These are phyloP conservation scores for Rubroshorea leprosula DNA, from an alignment of 345 rosid genomes.

Conservation along the genomic window DNA sequence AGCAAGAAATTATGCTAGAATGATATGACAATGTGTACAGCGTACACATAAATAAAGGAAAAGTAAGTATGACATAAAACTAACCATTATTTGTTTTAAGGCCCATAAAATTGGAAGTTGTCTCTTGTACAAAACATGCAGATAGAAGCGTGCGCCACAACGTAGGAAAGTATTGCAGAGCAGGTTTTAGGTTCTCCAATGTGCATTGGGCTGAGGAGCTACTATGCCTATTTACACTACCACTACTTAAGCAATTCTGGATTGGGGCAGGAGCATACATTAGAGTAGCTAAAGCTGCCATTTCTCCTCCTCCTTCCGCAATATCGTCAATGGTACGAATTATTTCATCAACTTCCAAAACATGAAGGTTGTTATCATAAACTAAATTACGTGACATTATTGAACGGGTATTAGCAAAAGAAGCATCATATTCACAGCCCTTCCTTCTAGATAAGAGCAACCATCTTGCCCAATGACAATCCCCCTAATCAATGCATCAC, in stretches of 20 bases:
- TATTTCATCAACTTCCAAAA: slow-evolving; percentile 52
- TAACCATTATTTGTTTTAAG: slow-evolving; percentile 61
- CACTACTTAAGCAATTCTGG: slow-evolving; percentile 67
- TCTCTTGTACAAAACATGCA: slow-evolving; percentile 68
- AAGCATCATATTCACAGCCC: slow-evolving; percentile 90
- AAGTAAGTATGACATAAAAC: slow-evolving; percentile 16
- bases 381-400: slow-evolving; percentile 48
- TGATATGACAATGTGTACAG: slow-evolving; percentile 11
- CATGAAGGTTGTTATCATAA: slow-evolving; percentile 44
- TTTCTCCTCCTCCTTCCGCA: slow-evolving; percentile 90
- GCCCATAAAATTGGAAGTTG: slow-evolving; percentile 40
- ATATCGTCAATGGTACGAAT: slow-evolving; percentile 86
- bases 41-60: slow-evolving; percentile 14
- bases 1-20: slow-evolving; percentile 9
- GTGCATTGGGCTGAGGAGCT: slow-evolving; percentile 84
- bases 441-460: slow-evolving; percentile 77
- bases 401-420: slow-evolving; percentile 83
- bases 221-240: slow-evolving; percentile 71
- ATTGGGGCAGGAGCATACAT: slow-evolving; percentile 73
- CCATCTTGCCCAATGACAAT: slow-evolving; percentile 97
- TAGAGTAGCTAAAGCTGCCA: slow-evolving; percentile 97
- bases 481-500: slow-evolving; percentile 59
- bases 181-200: slow-evolving; percentile 75
- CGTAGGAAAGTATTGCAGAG: slow-evolving; percentile 78
- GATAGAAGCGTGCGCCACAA: slow-evolving; percentile 79